These are phyloP conservation scores for Tolypocladium paradoxum DNA, from an alignment of 2,329 filamentous ascomycete species.

Conservation along the genomic window DNA sequence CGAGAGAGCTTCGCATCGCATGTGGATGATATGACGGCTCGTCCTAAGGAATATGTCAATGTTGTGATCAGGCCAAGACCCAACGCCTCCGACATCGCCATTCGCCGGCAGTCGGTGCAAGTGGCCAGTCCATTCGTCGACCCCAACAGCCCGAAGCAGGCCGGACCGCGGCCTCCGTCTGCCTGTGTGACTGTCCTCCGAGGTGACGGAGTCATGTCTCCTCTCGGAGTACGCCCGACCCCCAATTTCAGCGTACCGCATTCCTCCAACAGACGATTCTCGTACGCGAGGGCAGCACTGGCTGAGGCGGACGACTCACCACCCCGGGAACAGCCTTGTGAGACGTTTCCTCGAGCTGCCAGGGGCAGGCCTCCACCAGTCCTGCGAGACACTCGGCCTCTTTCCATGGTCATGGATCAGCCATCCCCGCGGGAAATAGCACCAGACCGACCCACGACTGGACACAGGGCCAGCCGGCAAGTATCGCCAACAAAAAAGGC, in stretches of 20 bases:
- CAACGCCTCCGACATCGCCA: conserved; percentile 40
- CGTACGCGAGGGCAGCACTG: conserved; percentile 22
- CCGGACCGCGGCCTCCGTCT: conserved; percentile 4
- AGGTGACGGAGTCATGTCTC: conserved; percentile 4
- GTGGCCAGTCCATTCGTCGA: conserved; percentile 33
- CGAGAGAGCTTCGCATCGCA: conserved; percentile 35
- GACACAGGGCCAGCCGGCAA: conserved; percentile 5
- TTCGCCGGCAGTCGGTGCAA: conserved; percentile 42
- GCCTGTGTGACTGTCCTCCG: background rate
- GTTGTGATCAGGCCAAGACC: conserved; percentile 33
- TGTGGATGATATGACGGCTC: conserved; percentile 9
- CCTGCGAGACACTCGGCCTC: conserved; percentile 35
- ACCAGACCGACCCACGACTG: conserved; percentile 18
- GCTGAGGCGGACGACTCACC: conserved; percentile 5
- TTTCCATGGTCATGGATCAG: conserved; percentile 45
- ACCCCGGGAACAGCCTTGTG: conserved; percentile 3
- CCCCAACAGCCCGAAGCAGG: conserved; percentile 1
- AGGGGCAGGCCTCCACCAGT: conserved; percentile 34
- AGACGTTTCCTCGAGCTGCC: conserved; percentile 8
- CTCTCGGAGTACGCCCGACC: conserved; percentile 16
- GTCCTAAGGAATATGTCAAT: conserved; percentile 11
- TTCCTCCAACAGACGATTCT: conserved; percentile 33
- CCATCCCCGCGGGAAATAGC: conserved; percentile 30
- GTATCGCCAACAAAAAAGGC: conserved; percentile 2
- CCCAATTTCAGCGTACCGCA: conserved; percentile 46